phyloP scores from a whole-genome alignment of 2,329 filamentous ascomycete genomes.

The Didymella arachidicola region DNA sequence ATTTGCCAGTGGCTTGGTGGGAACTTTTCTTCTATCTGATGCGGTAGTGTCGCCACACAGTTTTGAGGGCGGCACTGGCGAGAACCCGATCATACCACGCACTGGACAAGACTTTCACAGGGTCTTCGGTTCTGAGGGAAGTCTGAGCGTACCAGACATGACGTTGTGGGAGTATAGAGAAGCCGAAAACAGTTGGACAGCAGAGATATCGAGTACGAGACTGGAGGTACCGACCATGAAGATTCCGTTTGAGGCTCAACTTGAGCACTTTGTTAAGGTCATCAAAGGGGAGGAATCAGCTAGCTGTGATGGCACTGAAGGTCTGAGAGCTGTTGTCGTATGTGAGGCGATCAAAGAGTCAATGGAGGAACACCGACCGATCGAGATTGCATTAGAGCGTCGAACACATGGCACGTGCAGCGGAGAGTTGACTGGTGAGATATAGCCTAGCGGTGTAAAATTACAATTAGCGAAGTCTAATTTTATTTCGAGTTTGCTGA shows the following conservation, averaged over 20 bases:
- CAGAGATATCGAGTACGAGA: neutral
- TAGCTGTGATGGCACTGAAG: neutral
- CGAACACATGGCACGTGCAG: neutral
- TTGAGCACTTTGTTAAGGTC: constrained; percentile 3
- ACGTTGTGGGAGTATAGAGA: neutral
- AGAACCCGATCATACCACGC: constrained; percentile 3
- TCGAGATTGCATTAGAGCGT: neutral
- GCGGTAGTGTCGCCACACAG: constrained; percentile 3
- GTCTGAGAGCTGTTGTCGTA: neutral
- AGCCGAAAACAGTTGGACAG: neutral
- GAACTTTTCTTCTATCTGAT: constrained; percentile 4
- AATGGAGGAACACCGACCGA: neutral
- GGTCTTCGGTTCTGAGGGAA: neutral
- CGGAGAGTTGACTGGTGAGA: no score
- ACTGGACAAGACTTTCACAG: constrained; percentile 4
- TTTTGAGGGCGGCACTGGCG: constrained; percentile 2
- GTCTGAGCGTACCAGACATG: neutral
- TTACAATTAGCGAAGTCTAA: no score
- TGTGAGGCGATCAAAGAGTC: constrained; percentile 7
- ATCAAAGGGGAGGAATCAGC: neutral
- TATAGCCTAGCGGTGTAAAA: no score
- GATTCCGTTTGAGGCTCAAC: neutral
- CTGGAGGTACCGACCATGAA: neutral
- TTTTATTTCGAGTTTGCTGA: neutral
- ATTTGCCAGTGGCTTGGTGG: constrained; percentile 1